phyloP scores from a whole-genome alignment of 345 rosid species.

The Brassica cretica region DNA sequence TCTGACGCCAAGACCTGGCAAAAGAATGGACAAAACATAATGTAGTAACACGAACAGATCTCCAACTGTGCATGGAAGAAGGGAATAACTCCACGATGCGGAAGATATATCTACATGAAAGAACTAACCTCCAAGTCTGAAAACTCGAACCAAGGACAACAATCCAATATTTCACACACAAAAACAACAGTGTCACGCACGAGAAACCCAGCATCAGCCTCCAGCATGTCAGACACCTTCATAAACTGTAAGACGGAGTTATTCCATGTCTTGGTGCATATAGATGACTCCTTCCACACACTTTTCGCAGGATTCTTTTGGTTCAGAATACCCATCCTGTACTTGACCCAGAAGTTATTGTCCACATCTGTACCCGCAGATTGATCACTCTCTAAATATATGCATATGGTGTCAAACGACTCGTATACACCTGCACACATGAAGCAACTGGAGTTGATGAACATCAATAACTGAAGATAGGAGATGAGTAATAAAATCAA shows the following conservation, averaged over 20 bases:
- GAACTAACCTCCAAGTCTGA: slow-evolving; percentile 87
- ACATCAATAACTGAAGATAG: slow-evolving; percentile 24
- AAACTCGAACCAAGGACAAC: slow-evolving; percentile 97
- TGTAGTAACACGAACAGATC: background rate
- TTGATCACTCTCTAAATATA: slow-evolving; percentile 97
- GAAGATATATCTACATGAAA: slow-evolving; percentile 26
- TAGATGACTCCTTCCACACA: slow-evolving; percentile 99
- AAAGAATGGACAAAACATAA: slow-evolving; percentile 27
- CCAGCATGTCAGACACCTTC: slow-evolving; percentile 99
- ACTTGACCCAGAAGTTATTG: slow-evolving; percentile 99
- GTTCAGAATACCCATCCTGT: slow-evolving; percentile 95
- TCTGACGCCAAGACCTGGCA: slow-evolving; percentile 92
- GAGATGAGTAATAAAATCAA: slow-evolving; percentile 19
- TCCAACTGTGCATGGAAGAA: slow-evolving; percentile 20
- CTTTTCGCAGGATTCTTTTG: slow-evolving; percentile 92
- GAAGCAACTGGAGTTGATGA: slow-evolving; percentile 36
- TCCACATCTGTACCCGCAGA: slow-evolving; percentile 87
- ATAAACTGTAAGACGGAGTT: slow-evolving; percentile 97
- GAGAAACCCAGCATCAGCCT: slow-evolving; percentile 98
- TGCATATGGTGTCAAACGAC: slow-evolving; percentile 98
- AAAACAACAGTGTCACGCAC: slow-evolving; percentile 97
- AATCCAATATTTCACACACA: slow-evolving; percentile 96
- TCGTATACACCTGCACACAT: slow-evolving; percentile 83
- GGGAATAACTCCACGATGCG: slow-evolving; percentile 2
- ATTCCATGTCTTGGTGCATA: slow-evolving; percentile 99